phyloP scores from a whole-genome alignment of 78 protist genomes.

The Dictyostelium intermedium region DNA sequence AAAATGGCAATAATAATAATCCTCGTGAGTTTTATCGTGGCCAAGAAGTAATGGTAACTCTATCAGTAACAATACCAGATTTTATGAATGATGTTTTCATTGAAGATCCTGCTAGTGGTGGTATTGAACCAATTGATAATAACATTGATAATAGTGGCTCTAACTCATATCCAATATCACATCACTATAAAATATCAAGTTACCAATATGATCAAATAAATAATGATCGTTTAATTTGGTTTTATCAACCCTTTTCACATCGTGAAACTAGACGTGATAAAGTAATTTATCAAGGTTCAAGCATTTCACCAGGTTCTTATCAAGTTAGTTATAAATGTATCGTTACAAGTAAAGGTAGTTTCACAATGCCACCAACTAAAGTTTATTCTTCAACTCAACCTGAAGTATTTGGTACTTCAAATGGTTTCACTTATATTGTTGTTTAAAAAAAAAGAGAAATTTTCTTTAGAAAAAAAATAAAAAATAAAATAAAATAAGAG shows the following conservation, averaged over 20 bases:
- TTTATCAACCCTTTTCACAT: constrained; percentile 33
- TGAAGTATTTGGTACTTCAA: constrained; percentile 62
- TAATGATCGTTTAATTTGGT: constrained; percentile 14
- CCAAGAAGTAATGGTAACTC: constrained; percentile 17
- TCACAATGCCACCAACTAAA: constrained; percentile 63
- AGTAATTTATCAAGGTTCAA: constrained; percentile 40
- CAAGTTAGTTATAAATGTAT: constrained; percentile 38
- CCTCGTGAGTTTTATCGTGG: constrained; percentile 14
- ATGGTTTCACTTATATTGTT: neutral
- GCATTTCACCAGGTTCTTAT: constrained; percentile 42
- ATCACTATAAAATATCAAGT: neutral
- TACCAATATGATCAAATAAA: neutral
- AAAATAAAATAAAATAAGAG: neutral
- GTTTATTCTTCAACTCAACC: constrained; percentile 52
- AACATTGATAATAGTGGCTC: constrained; percentile 16
- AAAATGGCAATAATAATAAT: too few species aligned
- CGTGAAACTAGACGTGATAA: constrained; percentile 41
- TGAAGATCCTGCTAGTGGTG: constrained; percentile 29
- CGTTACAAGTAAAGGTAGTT: constrained; percentile 46
- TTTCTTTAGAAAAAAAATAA: too few species aligned
- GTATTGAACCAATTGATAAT: constrained; percentile 63
- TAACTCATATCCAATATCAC: neutral
- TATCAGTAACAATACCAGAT: constrained; percentile 47
- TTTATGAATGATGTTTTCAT: constrained; percentile 30
- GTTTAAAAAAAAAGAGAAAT: neutral